Evolutionary conservation across 2,329 filamentous ascomycete species (phyloP).

Genomic region (Monilinia vaccinii-corymbosi): DNA sequence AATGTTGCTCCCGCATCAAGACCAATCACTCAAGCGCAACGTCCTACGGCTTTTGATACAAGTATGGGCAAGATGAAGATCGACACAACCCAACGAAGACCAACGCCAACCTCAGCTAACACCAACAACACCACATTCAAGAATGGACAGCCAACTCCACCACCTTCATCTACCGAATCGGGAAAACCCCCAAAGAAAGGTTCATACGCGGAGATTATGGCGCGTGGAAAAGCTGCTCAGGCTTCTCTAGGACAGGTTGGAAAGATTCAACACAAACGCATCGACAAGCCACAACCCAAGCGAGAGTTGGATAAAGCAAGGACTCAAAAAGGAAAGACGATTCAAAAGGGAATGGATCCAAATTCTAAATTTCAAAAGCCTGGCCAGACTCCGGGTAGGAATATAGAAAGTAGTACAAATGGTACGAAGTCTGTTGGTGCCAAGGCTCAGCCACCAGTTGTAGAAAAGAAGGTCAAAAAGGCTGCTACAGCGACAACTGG

Average conservation of each 20-base stretch:
- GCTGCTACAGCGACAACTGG: conserved; percentile 53
- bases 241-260: conserved; percentile 50
- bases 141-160: conserved; percentile 24
- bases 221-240: conserved; percentile 59
- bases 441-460: conserved; percentile 24
- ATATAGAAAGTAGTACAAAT: conserved; percentile 16
- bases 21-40: conserved; percentile 13
- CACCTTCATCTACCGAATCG: conserved; percentile 13
- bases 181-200: conserved; percentile 54
- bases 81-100: conserved; percentile 10
- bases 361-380: conserved; percentile 23
- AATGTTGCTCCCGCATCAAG: conserved; percentile 20
- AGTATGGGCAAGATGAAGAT: conserved; percentile 20
- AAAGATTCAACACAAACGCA: conserved; percentile 66
- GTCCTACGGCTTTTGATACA: conserved; percentile 16
- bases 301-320: conserved; percentile 33
- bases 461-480: conserved; percentile 52
- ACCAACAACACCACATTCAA: conserved; percentile 14
- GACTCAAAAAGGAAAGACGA: conserved; percentile 18
- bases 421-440: conserved; percentile 8
- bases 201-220: conserved; percentile 66
- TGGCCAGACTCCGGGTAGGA: conserved; percentile 11
- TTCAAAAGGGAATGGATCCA: conserved; percentile 23
- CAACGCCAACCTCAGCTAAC: conserved; percentile 8
- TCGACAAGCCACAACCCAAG: conserved; percentile 53